Base-by-base conservation (phyloP, 2,329 filamentous ascomycete genomes). In the Lasiodiplodia hormozganensis region DNA sequence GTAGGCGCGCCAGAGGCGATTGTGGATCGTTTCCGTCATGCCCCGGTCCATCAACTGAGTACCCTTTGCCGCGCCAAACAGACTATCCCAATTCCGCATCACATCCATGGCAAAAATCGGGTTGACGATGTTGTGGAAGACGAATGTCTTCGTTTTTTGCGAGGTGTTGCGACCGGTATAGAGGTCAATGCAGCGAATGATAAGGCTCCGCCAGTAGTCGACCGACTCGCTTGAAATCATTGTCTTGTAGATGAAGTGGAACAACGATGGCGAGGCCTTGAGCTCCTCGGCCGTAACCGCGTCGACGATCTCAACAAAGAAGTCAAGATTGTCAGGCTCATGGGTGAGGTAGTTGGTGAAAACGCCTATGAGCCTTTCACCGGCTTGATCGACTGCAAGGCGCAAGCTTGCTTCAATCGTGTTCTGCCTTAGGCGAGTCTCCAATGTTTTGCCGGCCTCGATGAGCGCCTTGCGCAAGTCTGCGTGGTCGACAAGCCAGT, bases 51-150 rank as follows among this genome's bases (percentile, higher is more conserved):
- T 92, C 23, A 99, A 83, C 68, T 89, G 90, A 16, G 89, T 91
- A 3, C 86, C 86, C 40, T 68, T 68, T 2, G 89, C 90, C 14
- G 89, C 90, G 83, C 85, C 78, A 69, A 85, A 84, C 28, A 85
- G 71, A 21, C 69, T 75, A 53, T 88, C 86, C 86, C 93, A 96
- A 69, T 92, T 90, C 28, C 91, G 89, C 88, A 96, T 95, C 49
- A 97, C 90, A 80, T 99, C 96, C 92, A 95, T 97, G 3, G 95
- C 94, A 67, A 99, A 88, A 49, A 98, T 97, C 0, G 96, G 96
- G 75, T 98, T 99, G 72, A 97, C 92, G 38, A 99, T 87, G 77
- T 97, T 90, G 77, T 93, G 93, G 76, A 99, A 89, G 43, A 96
- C 84, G 78, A 97, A 99, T 65, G 94, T 92, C 80, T 99, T 99